Evolutionary conservation across 179 eudicot genomes (phyloP).

Genomic region (Gypsophila paniculata): DNA sequence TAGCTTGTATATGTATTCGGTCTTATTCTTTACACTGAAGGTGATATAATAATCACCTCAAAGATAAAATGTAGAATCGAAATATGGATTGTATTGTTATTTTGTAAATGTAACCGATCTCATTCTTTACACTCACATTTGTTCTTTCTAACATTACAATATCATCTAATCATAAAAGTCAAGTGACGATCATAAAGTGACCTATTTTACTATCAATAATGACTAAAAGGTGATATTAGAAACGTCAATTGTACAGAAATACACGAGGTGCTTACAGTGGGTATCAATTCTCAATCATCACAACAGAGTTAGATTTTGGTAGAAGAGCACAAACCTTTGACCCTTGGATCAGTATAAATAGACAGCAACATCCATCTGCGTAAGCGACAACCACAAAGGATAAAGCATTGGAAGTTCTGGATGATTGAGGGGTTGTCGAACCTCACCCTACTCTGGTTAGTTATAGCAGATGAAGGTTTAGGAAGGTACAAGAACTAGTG

Average conservation of each 20-base stretch:
- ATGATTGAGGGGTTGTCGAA: constrained; percentile 5
- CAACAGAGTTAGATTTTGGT: neutral
- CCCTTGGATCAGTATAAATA: neutral
- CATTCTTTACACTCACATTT: neutral
- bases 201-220: neutral
- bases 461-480: constrained; percentile 3
- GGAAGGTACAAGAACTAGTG: constrained; percentile 16
- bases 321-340: neutral
- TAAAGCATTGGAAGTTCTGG: neutral
- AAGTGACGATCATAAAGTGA: too few relatives aligned
- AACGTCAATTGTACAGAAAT: neutral
- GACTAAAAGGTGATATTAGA: too few relatives aligned
- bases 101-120: neutral
- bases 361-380: constrained; percentile 12
- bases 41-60: neutral
- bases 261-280: neutral
- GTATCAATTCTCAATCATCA: neutral
- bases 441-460: constrained; percentile 12
- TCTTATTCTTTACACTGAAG: neutral
- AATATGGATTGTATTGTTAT: neutral
- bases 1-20: constrained; percentile 1
- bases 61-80: too few relatives aligned
- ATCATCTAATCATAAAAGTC: neutral
- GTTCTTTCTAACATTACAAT: neutral
- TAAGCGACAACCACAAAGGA: neutral